Percentiles rank a stretch among this genome's conserved stretches.
phyloP scores from a whole-genome alignment of 169 alveolate genomes.

The Babesia caballi region DNA sequence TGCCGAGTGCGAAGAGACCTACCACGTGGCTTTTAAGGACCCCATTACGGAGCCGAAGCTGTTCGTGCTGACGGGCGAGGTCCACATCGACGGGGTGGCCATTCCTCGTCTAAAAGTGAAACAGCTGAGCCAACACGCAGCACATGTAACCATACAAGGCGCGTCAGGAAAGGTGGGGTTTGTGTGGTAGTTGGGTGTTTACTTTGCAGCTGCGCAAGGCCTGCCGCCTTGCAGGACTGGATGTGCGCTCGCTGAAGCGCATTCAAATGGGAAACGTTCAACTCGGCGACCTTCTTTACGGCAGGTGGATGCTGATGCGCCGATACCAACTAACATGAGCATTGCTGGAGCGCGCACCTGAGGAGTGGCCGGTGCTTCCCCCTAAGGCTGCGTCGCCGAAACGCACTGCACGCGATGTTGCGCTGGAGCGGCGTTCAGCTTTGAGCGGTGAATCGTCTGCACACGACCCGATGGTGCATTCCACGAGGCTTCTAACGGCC shows the following conservation, averaged over 20 bases:
- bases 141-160: constrained; percentile 21
- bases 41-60: constrained; percentile 37
- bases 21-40: constrained; percentile 41
- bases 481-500: background rate
- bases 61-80: constrained; percentile 16
- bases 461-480: background rate
- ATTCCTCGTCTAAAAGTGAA: constrained; percentile 34
- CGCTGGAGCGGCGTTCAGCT: no score
- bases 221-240: constrained; percentile 61
- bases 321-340: constrained; percentile 30
- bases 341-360: no score
- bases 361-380: no score
- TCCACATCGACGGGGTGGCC: constrained; percentile 40
- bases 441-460: no score
- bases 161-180: constrained; percentile 38
- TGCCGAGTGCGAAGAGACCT: constrained; percentile 45
- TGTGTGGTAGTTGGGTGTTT: no score
- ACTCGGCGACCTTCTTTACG: constrained; percentile 50
- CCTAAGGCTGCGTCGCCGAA: no score
- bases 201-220: constrained; percentile 44
- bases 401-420: no score
- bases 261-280: constrained; percentile 28
- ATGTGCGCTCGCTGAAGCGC: constrained; percentile 28
- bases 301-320: constrained; percentile 50
- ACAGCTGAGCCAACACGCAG: constrained; percentile 1